Evolutionary conservation across 352 stramenopile genomes (phyloP), one percentile per base, ranked within the genome.

Genomic region (Detonula confervacea): DNA sequence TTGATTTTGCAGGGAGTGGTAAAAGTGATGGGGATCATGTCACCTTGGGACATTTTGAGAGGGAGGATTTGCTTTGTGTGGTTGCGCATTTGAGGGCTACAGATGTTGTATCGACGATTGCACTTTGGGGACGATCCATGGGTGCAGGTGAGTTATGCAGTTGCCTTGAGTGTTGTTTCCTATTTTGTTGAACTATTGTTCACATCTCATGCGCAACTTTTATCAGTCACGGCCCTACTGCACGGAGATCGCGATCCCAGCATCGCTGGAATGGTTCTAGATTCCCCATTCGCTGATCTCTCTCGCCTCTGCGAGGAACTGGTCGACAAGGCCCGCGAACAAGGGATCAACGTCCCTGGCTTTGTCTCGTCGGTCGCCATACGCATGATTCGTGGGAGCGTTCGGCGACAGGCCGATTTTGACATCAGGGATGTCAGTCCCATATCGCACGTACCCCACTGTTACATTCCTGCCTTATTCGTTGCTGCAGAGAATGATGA

Each of bases 111-210:
- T 95, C 88, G 39, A 94, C 93, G 2, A 96, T 99, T 42, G 96
- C 93, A 9, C 77, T 99, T 0, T 99, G 96, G 96, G 96, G 96
- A 1, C 78, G 96, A 63, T 97, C 92, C 77, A 99, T 99, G 96
- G 96, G 96, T 29, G 96, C 96, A 7, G 96, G 95, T 22, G 30
- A 37, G 25, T 62, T 70, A 49, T 25, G 33, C n/a, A 54, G 12
- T 66, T 35, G 27, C 12, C 42, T 46, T 47, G 16, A n/a, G 18
- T 61, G 8, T 47, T 57, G 51, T 1, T 2, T 22, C 8, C 49
- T 27, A 20, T 24, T 56, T 12, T 67, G 35, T 12, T 44, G 6
- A 6, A 67, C 37, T 11, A 12, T 54, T 55, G 20, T 35, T 27
- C 54, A 20, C 20, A 44, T 29, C 49, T 27, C 20, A n/a, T 27